These are phyloP conservation scores for Epicoccum sorghinum DNA, from an alignment of 2,329 filamentous ascomycete genomes.

Conservation along the genomic window DNA sequence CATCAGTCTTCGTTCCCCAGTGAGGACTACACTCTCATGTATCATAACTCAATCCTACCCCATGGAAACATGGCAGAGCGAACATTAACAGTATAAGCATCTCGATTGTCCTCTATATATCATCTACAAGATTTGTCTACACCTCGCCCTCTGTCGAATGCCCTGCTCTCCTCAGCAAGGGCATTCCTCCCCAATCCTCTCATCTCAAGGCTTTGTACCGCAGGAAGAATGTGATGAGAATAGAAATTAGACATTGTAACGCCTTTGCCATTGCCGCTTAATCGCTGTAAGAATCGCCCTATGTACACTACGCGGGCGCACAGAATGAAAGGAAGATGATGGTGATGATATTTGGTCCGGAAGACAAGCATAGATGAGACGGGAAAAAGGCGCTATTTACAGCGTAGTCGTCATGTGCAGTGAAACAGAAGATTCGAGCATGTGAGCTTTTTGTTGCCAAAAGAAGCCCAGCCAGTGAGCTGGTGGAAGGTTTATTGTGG, in stretches of 20 bases:
- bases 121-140: slow-evolving; percentile 4
- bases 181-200: background rate
- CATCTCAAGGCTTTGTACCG: too few species aligned
- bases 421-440: slow-evolving; percentile 16
- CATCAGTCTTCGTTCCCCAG: too few species aligned
- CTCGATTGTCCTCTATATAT: slow-evolving; percentile 2
- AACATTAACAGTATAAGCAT: background rate
- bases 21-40: too few species aligned
- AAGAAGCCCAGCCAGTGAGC: slow-evolving; percentile 44
- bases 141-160: background rate
- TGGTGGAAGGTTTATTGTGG: slow-evolving; percentile 16
- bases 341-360: background rate
- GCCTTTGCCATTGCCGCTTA: slow-evolving; percentile 12
- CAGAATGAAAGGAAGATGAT: background rate
- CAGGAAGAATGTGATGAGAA: background rate
- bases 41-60: too few species aligned
- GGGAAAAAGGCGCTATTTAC: background rate
- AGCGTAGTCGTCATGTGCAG: slow-evolving; percentile 19
- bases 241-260: slow-evolving; percentile 20
- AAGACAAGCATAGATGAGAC: background rate
- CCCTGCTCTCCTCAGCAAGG: background rate
- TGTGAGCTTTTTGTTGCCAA: slow-evolving; percentile 32
- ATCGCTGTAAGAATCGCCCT: slow-evolving; percentile 15
- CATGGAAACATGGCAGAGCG: too few species aligned
- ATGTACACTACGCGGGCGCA: slow-evolving; percentile 18